Evolutionary conservation across 768 basidiomycete genomes (phyloP).

Genomic region (Lentinula lateritia): DNA sequence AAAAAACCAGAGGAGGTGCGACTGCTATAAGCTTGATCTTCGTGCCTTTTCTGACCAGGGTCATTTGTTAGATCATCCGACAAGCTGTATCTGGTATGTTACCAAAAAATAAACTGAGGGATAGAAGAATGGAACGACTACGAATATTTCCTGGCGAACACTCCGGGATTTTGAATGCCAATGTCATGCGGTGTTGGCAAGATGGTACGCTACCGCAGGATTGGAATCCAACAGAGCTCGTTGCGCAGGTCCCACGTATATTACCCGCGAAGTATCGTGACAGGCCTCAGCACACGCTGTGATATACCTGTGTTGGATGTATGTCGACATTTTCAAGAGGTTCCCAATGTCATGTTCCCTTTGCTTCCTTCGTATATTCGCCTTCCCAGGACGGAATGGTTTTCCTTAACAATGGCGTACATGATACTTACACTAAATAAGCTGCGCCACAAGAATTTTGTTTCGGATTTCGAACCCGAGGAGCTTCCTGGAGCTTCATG

Average conservation of each 20-base stretch:
- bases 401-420: not conserved
- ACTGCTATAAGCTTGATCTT: conserved; percentile 8
- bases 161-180: conserved; percentile 71
- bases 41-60: conserved; percentile 2
- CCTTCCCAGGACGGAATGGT: not conserved
- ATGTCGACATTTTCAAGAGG: not conserved
- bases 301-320: not conserved
- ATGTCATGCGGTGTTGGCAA: conserved; percentile 80
- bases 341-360: not conserved
- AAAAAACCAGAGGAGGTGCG: conserved; percentile 86
- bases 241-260: conserved; percentile 6
- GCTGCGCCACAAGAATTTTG: not conserved
- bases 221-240: conserved; percentile 29
- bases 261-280: conserved; percentile 7
- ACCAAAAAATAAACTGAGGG: conserved; percentile 94
- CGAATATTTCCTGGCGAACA: conserved; percentile 81
- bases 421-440: not conserved
- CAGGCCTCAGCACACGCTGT: conserved; percentile 1
- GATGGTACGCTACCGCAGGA: conserved; percentile 62
- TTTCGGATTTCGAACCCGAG: not conserved
- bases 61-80: conserved; percentile 71
- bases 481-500: not conserved
- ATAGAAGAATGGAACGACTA: conserved; percentile 80
- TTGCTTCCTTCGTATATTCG: not conserved
- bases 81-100: conserved; percentile 98